Base-by-base conservation (phyloP, 768 basidiomycete genomes). In the Mycena capillaripes region DNA sequence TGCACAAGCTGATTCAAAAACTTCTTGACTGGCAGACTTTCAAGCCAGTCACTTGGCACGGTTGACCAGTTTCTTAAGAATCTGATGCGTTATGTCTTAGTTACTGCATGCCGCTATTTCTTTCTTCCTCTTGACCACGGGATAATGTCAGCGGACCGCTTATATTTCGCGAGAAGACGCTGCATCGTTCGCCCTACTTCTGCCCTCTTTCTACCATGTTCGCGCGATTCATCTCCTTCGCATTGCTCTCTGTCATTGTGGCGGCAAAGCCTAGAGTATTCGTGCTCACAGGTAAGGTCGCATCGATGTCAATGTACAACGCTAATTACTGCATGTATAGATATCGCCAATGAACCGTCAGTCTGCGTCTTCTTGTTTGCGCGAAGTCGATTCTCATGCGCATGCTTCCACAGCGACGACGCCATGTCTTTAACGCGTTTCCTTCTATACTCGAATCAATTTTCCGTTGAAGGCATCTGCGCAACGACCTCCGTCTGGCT, bases 401-500 rank as follows among this genome's bases (percentile, higher is more conserved):
- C 12, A 64, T 36, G n/a, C n/a, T n/a, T n/a, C n/a, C n/a, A n/a
- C 63, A 64, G 63, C 53, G 65, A 66, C 55, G 65, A 66, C n/a
- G 57, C 62, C 12, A 71, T 70, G 73, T 70, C 69, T 21, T 57
- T 74, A 14, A 59, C 55, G 36, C 73, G 73, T 9, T 70, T 74
- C 23, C 73, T 74, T 25, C 40, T 70, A 3, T 70, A 74, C 55
- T 65, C 73, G 9, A 70, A 74, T 48, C 27, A 74, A 44, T 70
- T 74, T 40, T 62, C 69, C 44, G 40, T 74, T 2, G 27, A 58
- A 25, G 69, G 69, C 8, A 66, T 74, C n/a, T 59, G 56, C 59
- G 73, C 73, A 29, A 66, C 69, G 11, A 74, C 72, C 19, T 74
- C 73, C 21, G 30, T 67, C n/a, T 74, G 73, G 73, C 53, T 74